Evolutionary conservation across 345 rosid species (phyloP).

Genomic region (Bretschneidera sinensis): DNA sequence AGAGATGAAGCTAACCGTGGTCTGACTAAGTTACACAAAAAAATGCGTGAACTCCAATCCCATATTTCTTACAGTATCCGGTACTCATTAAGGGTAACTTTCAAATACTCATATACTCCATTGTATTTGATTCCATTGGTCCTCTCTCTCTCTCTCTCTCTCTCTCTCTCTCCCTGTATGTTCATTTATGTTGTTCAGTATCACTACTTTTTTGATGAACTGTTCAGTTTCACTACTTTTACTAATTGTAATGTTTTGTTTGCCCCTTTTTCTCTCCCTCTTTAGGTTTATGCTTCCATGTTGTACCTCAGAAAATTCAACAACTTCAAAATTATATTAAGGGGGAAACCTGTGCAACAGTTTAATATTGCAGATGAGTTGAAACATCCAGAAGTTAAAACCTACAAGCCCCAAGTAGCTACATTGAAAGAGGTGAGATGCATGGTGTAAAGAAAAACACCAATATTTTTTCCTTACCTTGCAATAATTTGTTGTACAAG

Average conservation of each 20-base stretch:
- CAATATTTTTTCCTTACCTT: conserved; percentile 4
- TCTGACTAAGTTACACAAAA: conserved; percentile 29
- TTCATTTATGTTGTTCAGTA: conserved; percentile 15
- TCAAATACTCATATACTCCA: conserved; percentile 5
- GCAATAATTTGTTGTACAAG: too few species aligned
- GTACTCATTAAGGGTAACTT: conserved; percentile 70
- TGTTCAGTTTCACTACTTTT: too few species aligned
- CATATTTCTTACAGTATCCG: conserved; percentile 72
- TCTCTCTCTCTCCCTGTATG: too few species aligned
- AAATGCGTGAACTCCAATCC: conserved; percentile 38
- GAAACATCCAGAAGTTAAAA: conserved; percentile 31
- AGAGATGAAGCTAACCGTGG: conserved; percentile 63
- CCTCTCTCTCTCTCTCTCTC: too few species aligned
- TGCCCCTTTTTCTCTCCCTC: conserved; percentile 15
- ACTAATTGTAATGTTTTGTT: conserved; percentile 11
- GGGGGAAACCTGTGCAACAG: conserved; percentile 79
- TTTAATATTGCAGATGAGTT: conserved; percentile 58
- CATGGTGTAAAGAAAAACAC: conserved; percentile 11
- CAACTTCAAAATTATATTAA: conserved; percentile 67
- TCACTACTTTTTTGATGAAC: conserved; percentile 7
- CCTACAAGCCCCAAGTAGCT: conserved; percentile 64
- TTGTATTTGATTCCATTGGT: conserved; percentile 4
- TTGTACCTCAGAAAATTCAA: conserved; percentile 72
- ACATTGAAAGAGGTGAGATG: conserved; percentile 43
- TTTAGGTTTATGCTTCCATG: conserved; percentile 79